A percentile compares a stretch with the other conserved stretches of the same genome.
These are phyloP conservation scores for Colletotrichum sp. DNA, from an alignment of 2,329 filamentous ascomycete genomes.

Conservation along the genomic window DNA sequence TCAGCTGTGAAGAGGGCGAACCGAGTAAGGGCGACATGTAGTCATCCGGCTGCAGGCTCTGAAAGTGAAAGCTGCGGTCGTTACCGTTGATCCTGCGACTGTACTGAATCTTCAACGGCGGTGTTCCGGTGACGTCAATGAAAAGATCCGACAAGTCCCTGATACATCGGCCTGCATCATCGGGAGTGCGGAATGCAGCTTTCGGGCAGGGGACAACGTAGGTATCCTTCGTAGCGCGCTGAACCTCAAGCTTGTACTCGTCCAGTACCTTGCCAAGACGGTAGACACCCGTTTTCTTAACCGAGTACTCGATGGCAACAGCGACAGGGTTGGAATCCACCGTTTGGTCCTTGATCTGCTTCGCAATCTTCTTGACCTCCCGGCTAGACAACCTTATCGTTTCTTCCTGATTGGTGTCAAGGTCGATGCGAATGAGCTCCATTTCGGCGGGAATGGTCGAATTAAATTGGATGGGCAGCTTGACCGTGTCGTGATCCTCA, in stretches of 20 bases:
- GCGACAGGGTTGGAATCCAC: conserved; percentile 65
- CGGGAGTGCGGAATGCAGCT: conserved; percentile 71
- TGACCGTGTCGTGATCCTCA: conserved; percentile 61
- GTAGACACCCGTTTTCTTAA: conserved; percentile 90
- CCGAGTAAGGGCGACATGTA: conserved; percentile 79
- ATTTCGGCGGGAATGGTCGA: conserved; percentile 88
- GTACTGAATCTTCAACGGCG: conserved; percentile 91
- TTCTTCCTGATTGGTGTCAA: conserved; percentile 81
- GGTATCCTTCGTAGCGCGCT: conserved; percentile 75
- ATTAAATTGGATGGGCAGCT: conserved; percentile 89
- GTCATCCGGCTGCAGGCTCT: conserved; percentile 91
- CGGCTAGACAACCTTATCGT: conserved; percentile 75
- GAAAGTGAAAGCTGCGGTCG: conserved; percentile 85
- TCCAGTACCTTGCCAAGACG: conserved; percentile 85
- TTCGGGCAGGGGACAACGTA: conserved; percentile 87
- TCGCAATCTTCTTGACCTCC: conserved; percentile 77
- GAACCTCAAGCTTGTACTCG: conserved; percentile 92
- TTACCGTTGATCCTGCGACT: conserved; percentile 85
- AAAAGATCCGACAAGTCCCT: conserved; percentile 87
- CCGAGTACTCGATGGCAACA: conserved; percentile 72
- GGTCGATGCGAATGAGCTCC: conserved; percentile 85
- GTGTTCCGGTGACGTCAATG: conserved; percentile 84
- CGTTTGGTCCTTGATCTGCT: conserved; percentile 68
- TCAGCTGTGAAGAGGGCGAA: conserved; percentile 60
- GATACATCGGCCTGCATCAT: conserved; percentile 73